phyloP scores from a whole-genome alignment of 495 filamentous ascomycete genomes.

The Acidiella bohemica region DNA sequence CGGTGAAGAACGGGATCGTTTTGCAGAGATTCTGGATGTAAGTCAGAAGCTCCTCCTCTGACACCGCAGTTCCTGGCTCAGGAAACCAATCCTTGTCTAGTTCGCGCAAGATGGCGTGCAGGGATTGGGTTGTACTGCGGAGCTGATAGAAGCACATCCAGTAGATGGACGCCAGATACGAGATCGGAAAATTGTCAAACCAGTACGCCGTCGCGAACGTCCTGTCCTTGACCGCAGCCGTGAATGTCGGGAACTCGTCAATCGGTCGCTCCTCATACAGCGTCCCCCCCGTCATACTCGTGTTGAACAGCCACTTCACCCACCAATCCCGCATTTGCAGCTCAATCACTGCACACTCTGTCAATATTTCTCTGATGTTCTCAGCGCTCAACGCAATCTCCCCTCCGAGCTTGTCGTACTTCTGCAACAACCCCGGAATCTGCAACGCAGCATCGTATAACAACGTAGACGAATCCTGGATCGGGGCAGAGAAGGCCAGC shows the following conservation, averaged over 20 bases:
- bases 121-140: slow-evolving; percentile 8
- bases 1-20: slow-evolving; percentile 17
- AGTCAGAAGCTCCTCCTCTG: slow-evolving; percentile 9
- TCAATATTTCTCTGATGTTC: slow-evolving; percentile 6
- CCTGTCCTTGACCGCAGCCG: slow-evolving; percentile 6
- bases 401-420: slow-evolving; percentile 6
- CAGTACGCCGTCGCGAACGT: slow-evolving; percentile 11
- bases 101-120: slow-evolving; percentile 7
- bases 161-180: slow-evolving; percentile 16
- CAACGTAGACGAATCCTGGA: slow-evolving; percentile 4
- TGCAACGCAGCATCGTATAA: slow-evolving; percentile 16
- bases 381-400: neutral
- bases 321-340: slow-evolving; percentile 6
- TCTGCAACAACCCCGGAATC: slow-evolving; percentile 11
- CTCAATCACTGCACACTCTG: slow-evolving; percentile 4
- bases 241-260: slow-evolving; percentile 13
- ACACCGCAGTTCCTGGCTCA: neutral
- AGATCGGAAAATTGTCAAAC: slow-evolving; percentile 12
- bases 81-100: slow-evolving; percentile 10
- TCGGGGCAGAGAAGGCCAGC: slow-evolving; percentile 7
- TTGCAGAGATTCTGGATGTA: slow-evolving; percentile 13
- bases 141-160: slow-evolving; percentile 14
- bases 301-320: slow-evolving; percentile 9
- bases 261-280: slow-evolving; percentile 9
- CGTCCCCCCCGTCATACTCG: neutral